phyloP scores from a whole-genome alignment of 352 stramenopile genomes.

The Pythium utonaiense region DNA sequence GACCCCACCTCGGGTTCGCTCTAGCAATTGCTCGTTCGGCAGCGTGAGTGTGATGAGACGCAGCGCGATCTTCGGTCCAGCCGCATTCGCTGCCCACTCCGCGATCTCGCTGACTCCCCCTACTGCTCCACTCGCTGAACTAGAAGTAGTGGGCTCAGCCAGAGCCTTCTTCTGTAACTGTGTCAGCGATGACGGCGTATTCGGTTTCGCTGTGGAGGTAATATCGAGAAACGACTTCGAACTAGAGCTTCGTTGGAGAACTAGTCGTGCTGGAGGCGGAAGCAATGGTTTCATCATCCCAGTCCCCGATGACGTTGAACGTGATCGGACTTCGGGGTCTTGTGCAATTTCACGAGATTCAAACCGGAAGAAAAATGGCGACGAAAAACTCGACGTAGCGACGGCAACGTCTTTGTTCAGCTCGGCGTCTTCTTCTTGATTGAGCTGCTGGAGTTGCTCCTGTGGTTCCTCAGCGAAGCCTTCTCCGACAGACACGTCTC shows the following conservation, averaged over 20 bases:
- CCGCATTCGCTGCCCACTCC: constrained; percentile 43
- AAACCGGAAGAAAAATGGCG: constrained; percentile 84
- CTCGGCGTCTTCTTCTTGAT: constrained; percentile 67
- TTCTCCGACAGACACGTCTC: not conserved
- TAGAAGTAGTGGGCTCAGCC: not conserved
- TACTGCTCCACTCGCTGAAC: constrained; percentile 12
- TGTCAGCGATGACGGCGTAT: not conserved
- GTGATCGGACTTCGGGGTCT: constrained; percentile 2
- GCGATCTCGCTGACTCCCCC: constrained; percentile 44
- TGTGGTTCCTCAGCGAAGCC: not conserved
- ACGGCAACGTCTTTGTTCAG: constrained; percentile 84
- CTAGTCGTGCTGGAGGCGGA: not conserved
- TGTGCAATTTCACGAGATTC: constrained; percentile 61
- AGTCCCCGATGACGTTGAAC: constrained; percentile 16
- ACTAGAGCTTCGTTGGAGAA: constrained; percentile 41
- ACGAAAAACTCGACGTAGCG: constrained; percentile 76
- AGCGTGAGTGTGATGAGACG: constrained; percentile 77
- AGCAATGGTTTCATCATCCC: not conserved
- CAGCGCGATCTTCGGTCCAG: constrained; percentile 46
- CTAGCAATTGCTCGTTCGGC: constrained; percentile 64
- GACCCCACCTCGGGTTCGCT: constrained; percentile 43
- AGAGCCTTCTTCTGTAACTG: not conserved
- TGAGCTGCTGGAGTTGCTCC: constrained; percentile 23
- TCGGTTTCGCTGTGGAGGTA: not conserved
- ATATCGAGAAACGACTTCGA: constrained; percentile 51